Conservation (phyloP, 1,284 basidiomycete genomes). For the Trametes pubescens region DNA sequence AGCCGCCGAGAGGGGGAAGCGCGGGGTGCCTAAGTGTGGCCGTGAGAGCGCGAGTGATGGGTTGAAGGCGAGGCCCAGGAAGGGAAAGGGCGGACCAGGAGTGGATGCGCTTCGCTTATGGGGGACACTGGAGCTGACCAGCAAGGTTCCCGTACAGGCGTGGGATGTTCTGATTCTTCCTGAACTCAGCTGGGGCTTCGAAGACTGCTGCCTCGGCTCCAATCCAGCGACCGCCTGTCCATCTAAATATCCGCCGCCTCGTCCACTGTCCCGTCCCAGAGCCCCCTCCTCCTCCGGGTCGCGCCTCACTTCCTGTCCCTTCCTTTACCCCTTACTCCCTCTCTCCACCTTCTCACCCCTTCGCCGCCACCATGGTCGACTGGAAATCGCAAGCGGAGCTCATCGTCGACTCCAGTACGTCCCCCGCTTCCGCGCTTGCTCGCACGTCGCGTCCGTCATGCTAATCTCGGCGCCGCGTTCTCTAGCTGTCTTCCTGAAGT, state of each 20-base stretch:
- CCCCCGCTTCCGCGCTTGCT: constrained; percentile 6
- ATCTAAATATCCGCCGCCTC: constrained; percentile 20
- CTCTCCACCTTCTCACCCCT: constrained; percentile 12
- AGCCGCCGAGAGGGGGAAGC: constrained; percentile 1
- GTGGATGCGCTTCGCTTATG: constrained; percentile 2
- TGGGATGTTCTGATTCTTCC: constrained; percentile 13
- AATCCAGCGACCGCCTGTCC: background rate
- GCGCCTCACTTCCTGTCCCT: constrained; percentile 23
- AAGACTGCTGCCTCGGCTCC: constrained; percentile 12
- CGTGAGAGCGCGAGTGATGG: constrained; percentile 14
- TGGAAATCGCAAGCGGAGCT: constrained; percentile 62
- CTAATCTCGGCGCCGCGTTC: constrained; percentile 16
- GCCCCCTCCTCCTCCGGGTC: constrained; percentile 24
- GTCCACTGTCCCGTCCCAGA: background rate
- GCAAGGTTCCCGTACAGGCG: constrained; percentile 12
- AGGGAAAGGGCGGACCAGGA: constrained; percentile 7
- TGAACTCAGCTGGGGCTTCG: constrained; percentile 4
- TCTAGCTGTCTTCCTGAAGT: constrained; percentile 65
- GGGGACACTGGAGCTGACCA: background rate
- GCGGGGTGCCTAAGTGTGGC: constrained; percentile 6
- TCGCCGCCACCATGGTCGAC: constrained; percentile 36
- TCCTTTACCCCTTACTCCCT: constrained; percentile 20
- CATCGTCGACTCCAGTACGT: constrained; percentile 57
- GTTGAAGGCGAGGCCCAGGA: constrained; percentile 14
- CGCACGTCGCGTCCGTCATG: constrained; percentile 7